Conservation (phyloP, 1,284 basidiomycete species). For the Clitocybe nebularis region DNA sequence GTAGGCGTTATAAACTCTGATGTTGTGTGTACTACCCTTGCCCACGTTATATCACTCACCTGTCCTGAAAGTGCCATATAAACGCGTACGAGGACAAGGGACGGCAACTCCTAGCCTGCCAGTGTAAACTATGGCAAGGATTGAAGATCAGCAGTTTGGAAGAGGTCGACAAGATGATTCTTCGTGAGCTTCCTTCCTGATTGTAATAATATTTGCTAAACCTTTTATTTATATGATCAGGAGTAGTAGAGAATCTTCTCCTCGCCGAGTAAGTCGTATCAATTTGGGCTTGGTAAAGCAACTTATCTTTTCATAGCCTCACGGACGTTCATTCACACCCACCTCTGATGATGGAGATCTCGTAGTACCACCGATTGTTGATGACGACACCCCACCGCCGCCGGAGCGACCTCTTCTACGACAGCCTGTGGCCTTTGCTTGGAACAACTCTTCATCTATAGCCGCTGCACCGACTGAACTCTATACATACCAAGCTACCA, state of each 20-base stretch:
- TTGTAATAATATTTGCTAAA: not conserved
- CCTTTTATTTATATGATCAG: conserved; percentile 24
- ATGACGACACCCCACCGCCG: conserved; percentile 45
- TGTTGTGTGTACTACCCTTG: not conserved
- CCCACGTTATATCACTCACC: not conserved
- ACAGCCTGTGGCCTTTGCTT: conserved; percentile 48
- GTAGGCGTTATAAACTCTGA: conserved; percentile 4
- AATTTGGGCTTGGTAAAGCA: conserved; percentile 7
- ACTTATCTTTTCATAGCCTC: conserved; percentile 22
- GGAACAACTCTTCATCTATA: conserved; percentile 23
- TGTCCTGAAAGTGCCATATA: too few relatives aligned
- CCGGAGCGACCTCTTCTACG: conserved; percentile 47
- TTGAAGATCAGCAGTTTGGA: conserved; percentile 18
- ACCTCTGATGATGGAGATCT: conserved; percentile 46
- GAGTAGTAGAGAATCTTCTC: conserved; percentile 55
- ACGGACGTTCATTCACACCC: conserved; percentile 47
- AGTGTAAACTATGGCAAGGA: too few relatives aligned
- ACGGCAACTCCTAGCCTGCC: too few relatives aligned
- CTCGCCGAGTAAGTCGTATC: conserved; percentile 32
- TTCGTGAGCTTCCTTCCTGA: conserved; percentile 21
- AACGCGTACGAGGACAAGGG: not conserved
- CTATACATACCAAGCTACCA: conserved; percentile 43
- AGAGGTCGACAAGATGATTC: conserved; percentile 25
- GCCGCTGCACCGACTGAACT: conserved; percentile 21
- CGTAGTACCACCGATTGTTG: conserved; percentile 30